phyloP scores from a whole-genome alignment of 129 eudicot species.

The Mikania micrantha region DNA sequence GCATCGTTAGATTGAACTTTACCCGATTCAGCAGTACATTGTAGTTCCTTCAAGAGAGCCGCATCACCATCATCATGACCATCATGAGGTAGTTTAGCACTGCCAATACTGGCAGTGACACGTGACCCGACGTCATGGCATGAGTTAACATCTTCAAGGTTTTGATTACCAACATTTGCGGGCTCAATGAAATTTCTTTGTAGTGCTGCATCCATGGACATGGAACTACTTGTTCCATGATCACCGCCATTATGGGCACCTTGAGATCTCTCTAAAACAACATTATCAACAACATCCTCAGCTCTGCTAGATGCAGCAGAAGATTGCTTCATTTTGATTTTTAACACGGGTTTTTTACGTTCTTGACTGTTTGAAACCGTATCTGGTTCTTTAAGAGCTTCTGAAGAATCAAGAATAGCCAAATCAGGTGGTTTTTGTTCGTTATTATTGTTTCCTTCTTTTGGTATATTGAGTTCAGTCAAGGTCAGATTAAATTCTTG shows the following conservation, averaged over 20 bases:
- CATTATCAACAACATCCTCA: conserved; percentile 41
- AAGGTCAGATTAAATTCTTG: conserved; percentile 11
- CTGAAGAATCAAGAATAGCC: conserved; percentile 29
- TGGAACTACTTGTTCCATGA: conserved; percentile 74
- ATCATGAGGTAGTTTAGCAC: conserved; percentile 49
- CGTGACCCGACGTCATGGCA: conserved; percentile 86
- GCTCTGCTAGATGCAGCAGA: conserved; percentile 62
- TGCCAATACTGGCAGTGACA: conserved; percentile 89
- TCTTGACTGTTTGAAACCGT: conserved; percentile 56
- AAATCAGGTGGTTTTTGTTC: conserved; percentile 26
- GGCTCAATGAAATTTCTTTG: conserved; percentile 40
- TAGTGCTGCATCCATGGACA: conserved; percentile 74
- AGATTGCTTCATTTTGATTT: conserved; percentile 68
- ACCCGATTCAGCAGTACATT: conserved; percentile 94
- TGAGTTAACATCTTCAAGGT: conserved; percentile 69
- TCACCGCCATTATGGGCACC: conserved; percentile 47
- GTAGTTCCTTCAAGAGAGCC: conserved; percentile 54
- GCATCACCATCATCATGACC: conserved; percentile 19
- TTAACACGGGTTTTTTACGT: conserved; percentile 49
- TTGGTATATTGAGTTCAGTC: conserved; percentile 24
- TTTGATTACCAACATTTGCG: conserved; percentile 44
- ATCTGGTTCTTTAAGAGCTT: conserved; percentile 40
- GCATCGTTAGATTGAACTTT: conserved; percentile 37
- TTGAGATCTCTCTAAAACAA: conserved; percentile 37
- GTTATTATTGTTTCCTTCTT: conserved; percentile 21